Percentiles rank a stretch among this genome's conserved stretches.
Evolutionary conservation across 805 yeast species (phyloP).

Genomic region (Ogataea henricii): DNA sequence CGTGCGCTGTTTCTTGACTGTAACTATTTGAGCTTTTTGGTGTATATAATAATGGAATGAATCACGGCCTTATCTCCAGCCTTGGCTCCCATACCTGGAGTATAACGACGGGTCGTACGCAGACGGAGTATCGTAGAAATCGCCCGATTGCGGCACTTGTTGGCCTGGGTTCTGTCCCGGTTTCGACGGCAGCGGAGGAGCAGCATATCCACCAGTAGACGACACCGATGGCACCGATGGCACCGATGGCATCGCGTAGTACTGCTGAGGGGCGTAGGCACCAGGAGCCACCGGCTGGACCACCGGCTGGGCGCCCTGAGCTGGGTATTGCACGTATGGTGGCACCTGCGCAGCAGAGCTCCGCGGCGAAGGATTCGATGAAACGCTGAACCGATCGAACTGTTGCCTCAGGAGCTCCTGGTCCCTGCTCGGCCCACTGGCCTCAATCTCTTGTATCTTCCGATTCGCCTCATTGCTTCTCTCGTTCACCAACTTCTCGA

Average conservation of each 20-base stretch:
- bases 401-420: slow-evolving; percentile 24
- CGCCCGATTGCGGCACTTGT: slow-evolving; percentile 23
- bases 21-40: not conserved
- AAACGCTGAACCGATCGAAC: slow-evolving; percentile 19
- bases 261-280: slow-evolving; percentile 3
- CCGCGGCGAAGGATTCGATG: slow-evolving; percentile 14
- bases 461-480: slow-evolving; percentile 31
- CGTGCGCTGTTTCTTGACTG: not conserved
- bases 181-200: slow-evolving; percentile 33
- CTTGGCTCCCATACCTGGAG: slow-evolving; percentile 34
- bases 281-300: slow-evolving; percentile 10
- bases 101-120: slow-evolving; percentile 52
- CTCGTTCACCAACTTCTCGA: slow-evolving; percentile 32
- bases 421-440: slow-evolving; percentile 22
- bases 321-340: slow-evolving; percentile 5
- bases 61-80: slow-evolving; percentile 7
- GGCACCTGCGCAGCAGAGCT: slow-evolving; percentile 13
- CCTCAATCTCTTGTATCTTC: slow-evolving; percentile 15
- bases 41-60: not conserved
- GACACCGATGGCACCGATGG: not conserved
- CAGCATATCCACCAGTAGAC: slow-evolving; percentile 11
- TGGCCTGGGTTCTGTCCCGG: slow-evolving; percentile 17
- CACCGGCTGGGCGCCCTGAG: slow-evolving; percentile 22
- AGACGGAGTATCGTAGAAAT: slow-evolving; percentile 52
- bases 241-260: not conserved